These are phyloP conservation scores for Rhododendron griersonianum DNA, from an alignment of 148 eudicot species.

Conservation along the genomic window DNA sequence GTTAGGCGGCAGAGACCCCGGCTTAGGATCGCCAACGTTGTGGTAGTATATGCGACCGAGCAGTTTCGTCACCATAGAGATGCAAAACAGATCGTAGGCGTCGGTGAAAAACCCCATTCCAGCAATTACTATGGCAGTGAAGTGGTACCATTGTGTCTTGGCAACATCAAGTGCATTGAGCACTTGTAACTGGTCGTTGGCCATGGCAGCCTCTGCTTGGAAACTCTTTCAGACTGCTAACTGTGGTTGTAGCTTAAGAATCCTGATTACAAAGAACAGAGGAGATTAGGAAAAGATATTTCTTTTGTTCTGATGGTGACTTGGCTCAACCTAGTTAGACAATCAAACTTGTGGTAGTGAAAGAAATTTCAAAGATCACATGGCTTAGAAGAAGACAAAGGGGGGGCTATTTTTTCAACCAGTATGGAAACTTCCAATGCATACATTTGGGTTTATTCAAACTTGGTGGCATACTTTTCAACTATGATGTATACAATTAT, in stretches of 20 bases:
- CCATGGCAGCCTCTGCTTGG: conserved; percentile 21
- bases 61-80: conserved; percentile 54
- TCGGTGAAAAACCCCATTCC: conserved; percentile 74
- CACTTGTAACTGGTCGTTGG: conserved; percentile 42
- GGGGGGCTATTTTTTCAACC: not conserved
- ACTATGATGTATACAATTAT: not conserved
- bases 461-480: not conserved
- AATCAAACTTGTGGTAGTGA: not conserved
- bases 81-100: conserved; percentile 67
- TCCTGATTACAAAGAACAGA: not conserved
- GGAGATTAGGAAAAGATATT: not conserved
- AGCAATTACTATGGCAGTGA: conserved; percentile 58
- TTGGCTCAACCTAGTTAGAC: not conserved
- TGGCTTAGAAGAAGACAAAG: not conserved
- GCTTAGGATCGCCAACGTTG: conserved; percentile 25
- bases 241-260: not conserved
- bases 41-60: conserved; percentile 59
- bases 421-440: not conserved
- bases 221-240: not conserved
- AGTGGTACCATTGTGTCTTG: conserved; percentile 68
- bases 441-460: not conserved
- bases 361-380: not conserved
- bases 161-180: conserved; percentile 53
- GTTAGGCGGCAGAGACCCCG: conserved; percentile 54
- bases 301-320: not conserved